A percentile compares a stretch with the other conserved stretches of the same genome.
Evolutionary conservation across 805 yeast species (phyloP).

Genomic region (Teunomyces stri): DNA sequence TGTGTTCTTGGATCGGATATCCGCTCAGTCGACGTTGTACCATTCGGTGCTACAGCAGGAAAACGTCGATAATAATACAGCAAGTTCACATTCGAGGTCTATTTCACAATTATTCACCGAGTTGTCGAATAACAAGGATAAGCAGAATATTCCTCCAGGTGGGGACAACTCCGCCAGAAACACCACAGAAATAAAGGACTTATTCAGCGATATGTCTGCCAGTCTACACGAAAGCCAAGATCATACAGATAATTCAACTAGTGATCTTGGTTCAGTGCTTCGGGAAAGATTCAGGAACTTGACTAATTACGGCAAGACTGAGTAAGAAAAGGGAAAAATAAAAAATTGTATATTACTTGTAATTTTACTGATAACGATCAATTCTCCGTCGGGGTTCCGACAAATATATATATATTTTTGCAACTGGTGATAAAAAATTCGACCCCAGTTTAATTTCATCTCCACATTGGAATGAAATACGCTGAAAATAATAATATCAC

Average conservation of each 20-base stretch:
- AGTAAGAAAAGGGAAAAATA: not conserved
- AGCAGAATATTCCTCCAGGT: not conserved
- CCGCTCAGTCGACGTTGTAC: slow-evolving; percentile 30
- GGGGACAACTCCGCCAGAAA: slow-evolving; percentile 5
- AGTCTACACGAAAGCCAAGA: slow-evolving; percentile 9
- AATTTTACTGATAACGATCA: not conserved
- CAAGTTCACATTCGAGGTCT: slow-evolving; percentile 22
- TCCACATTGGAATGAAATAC: not conserved
- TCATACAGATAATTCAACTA: slow-evolving; percentile 18
- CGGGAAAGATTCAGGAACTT: slow-evolving; percentile 21
- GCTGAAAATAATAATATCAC: not conserved
- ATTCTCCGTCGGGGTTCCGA: not conserved
- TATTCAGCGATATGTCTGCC: slow-evolving; percentile 11
- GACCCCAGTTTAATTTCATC: too few species aligned
- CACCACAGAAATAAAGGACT: slow-evolving; percentile 9
- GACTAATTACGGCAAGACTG: slow-evolving; percentile 11
- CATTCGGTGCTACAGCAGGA: slow-evolving; percentile 23
- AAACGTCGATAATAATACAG: slow-evolving; percentile 15
- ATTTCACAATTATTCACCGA: slow-evolving; percentile 34
- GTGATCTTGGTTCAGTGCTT: slow-evolving; percentile 21
- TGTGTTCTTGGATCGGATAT: slow-evolving; percentile 31
- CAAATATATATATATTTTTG: not conserved
- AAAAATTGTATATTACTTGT: not conserved
- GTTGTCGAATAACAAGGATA: slow-evolving; percentile 13
- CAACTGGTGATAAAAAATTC: not conserved